phyloP scores from a whole-genome alignment of 257 asterid species.

The Avicennia marina region DNA sequence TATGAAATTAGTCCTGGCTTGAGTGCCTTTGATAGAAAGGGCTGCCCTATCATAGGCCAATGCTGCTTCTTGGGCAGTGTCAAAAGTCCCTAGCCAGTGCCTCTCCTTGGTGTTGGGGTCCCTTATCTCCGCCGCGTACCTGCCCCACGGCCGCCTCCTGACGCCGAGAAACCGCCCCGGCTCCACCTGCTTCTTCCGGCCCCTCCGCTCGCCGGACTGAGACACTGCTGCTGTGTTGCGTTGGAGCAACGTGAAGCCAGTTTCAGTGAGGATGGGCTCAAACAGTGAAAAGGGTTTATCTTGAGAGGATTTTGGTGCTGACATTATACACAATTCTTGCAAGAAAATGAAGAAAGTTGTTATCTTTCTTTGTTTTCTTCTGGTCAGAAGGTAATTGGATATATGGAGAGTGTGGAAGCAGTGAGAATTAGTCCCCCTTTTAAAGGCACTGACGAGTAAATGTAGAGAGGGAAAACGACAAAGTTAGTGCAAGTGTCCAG shows the following conservation, averaged over 20 bases:
- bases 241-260: constrained; percentile 73
- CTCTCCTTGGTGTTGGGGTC: constrained; percentile 92
- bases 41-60: constrained; percentile 96
- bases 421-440: too few species aligned
- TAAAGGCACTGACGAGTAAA: too few species aligned
- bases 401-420: too few species aligned
- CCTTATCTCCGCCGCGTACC: constrained; percentile 91
- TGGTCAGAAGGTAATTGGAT: too few species aligned
- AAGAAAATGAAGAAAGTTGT: neutral
- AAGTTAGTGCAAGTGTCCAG: too few species aligned
- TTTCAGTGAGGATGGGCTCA: constrained; percentile 72
- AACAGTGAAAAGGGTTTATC: constrained; percentile 52
- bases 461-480: too few species aligned
- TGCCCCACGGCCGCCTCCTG: constrained; percentile 91
- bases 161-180: constrained; percentile 92
- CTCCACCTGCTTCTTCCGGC: constrained; percentile 69
- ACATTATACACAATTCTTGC: constrained; percentile 19
- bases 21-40: constrained; percentile 80
- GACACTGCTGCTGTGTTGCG: constrained; percentile 69
- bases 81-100: constrained; percentile 96
- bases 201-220: constrained; percentile 65
- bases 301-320: constrained; percentile 33
- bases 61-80: constrained; percentile 97
- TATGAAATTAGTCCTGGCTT: constrained; percentile 82
- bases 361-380: too few species aligned